These are phyloP conservation scores for Zea luxurians DNA, from an alignment of 176 grass and related monocot genomes.

Conservation along the genomic window DNA sequence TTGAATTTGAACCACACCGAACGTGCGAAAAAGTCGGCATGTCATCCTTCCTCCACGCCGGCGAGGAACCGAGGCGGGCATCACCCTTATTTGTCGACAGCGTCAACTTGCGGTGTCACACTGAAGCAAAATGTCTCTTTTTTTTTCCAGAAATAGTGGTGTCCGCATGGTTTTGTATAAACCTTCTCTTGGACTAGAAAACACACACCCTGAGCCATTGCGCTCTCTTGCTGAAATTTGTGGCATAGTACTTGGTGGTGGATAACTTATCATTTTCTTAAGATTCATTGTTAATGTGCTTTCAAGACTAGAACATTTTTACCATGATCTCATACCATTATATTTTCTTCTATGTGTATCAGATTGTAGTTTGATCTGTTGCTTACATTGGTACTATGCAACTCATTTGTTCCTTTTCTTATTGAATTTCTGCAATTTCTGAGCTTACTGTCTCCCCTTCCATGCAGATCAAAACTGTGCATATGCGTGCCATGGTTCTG, in stretches of 20 bases:
- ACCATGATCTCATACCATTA: not conserved
- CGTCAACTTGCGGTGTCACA: not conserved
- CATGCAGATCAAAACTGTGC: conserved; percentile 50
- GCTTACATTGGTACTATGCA: not conserved
- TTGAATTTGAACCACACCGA: too few relatives aligned
- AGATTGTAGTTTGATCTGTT: not conserved
- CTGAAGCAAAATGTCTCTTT: not conserved
- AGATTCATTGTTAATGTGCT: not conserved
- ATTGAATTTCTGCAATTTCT: conserved; percentile 8
- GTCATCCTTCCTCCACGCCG: too few relatives aligned
- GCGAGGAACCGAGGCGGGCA: too few relatives aligned
- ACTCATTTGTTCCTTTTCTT: too few relatives aligned
- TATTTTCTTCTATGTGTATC: not conserved
- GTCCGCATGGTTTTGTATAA: not conserved
- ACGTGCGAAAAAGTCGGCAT: too few relatives aligned
- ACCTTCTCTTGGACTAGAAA: not conserved
- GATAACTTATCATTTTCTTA: not conserved
- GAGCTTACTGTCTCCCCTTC: not conserved
- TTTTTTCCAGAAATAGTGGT: not conserved
- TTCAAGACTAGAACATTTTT: not conserved
- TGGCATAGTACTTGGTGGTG: not conserved
- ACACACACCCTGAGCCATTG: not conserved
- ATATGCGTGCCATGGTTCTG: conserved; percentile 45
- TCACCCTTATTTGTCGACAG: too few relatives aligned
- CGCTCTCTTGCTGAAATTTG: not conserved